Base-by-base conservation (phyloP, 1,284 basidiomycete genomes). In the Puccinia triticina region DNA sequence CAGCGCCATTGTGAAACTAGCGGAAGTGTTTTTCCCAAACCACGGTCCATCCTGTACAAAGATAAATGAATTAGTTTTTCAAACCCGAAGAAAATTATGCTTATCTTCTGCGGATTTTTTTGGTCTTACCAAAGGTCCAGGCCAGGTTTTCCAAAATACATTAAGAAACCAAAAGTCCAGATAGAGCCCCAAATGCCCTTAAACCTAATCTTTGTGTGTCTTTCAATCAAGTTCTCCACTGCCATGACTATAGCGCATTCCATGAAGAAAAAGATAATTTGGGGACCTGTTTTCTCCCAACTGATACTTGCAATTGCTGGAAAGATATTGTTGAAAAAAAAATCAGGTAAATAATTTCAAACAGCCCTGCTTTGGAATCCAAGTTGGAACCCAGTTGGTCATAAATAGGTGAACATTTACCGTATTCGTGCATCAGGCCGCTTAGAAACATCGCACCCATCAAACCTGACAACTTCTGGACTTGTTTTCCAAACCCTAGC, bases 381-480 rank as follows among this genome's bases (percentile, higher is more conserved):
- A 64, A 64, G 40, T 2, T 8, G 46, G 26, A 72, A 71, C 12
- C 34, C n/a, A 46, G 12, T 48, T 32, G 2, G 21, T n/a, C n/a
- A 26, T n/a, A 26, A 26, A 73, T n/a, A 46, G 37, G 26, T 43
- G 11, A 32, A 34, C 8, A 2, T 48, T 74, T 40, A 57, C 72
- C 72, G 34, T 74, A 74, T 74, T 81, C 78, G 74, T 81, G 78
- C 78, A 73, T 72, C 37, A 72, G 40, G 21, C 50, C 78, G 43
- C 78, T 81, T 46, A 69, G 40, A 69, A 81, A 73, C 69, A 81
- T 73, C 3, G 78, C 67, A 4, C 78, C 78, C 55, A 72, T 59
- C 53, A 81, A 73, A 12, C 69, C 78, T 2, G 53, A 32, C 4
- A 81, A n/a, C 43, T 64, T 72, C 74, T 48, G 55, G 10, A 48